Evolutionary conservation across 169 alveolate species (phyloP).

Genomic region (Plasmodium coatneyi): DNA sequence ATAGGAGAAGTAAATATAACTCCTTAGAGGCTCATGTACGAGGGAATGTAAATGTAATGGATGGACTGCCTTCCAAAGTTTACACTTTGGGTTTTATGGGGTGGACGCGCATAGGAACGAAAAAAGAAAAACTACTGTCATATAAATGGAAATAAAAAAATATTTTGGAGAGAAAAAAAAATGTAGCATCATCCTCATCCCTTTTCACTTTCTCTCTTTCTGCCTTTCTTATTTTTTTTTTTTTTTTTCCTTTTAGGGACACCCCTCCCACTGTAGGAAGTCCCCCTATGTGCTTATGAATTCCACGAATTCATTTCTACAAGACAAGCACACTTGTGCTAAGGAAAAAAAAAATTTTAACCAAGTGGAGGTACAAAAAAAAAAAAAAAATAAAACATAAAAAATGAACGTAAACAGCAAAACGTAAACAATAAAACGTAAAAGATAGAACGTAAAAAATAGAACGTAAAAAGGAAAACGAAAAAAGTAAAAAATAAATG

Average conservation of each 20-base stretch:
- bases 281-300: not conserved
- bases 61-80: not conserved
- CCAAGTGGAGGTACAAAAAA: not conserved
- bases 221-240: not conserved
- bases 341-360: not conserved
- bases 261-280: not conserved
- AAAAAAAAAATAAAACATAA: not conserved
- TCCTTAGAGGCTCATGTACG: not conserved
- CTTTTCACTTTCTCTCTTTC: not conserved
- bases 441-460: not conserved
- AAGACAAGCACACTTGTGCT: not conserved
- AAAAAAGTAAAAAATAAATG: not conserved
- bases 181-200: not conserved
- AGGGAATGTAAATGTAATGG: not conserved
- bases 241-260: not conserved
- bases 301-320: not conserved
- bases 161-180: not conserved
- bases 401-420: too few species aligned
- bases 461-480: not conserved
- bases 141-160: not conserved
- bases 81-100: not conserved
- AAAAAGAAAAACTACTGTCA: not conserved
- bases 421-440: not conserved
- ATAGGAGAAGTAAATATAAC: not conserved
- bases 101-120: not conserved